These are phyloP conservation scores for Cyclostephanos tholiformis DNA, from an alignment of 108 stramenopile genomes.

Conservation along the genomic window DNA sequence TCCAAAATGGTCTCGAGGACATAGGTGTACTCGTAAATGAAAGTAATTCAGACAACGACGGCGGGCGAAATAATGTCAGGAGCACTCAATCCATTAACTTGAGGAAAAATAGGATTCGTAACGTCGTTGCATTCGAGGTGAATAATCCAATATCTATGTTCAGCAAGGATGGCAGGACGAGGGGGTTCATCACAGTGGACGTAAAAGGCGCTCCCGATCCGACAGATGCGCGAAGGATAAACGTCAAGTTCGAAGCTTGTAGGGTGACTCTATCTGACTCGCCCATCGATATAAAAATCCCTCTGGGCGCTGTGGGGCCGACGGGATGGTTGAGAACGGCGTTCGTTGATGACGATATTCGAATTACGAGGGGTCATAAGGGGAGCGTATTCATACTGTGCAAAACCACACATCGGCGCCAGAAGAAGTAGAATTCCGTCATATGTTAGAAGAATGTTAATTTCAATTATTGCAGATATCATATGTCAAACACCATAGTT, in stretches of 20 bases:
- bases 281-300: slow-evolving; percentile 57
- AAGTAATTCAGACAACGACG: neutral
- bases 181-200: slow-evolving; percentile 62
- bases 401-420: slow-evolving; percentile 26
- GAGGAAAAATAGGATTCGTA: slow-evolving; percentile 64
- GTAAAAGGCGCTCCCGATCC: slow-evolving; percentile 59
- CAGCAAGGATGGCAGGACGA: slow-evolving; percentile 41
- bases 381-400: slow-evolving; percentile 80
- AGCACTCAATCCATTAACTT: slow-evolving; percentile 79
- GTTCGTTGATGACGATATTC: slow-evolving; percentile 75
- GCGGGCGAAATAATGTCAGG: slow-evolving; percentile 30
- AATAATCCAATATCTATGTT: slow-evolving; percentile 37
- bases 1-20: slow-evolving; percentile 71
- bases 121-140: slow-evolving; percentile 66
- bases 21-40: slow-evolving; percentile 54
- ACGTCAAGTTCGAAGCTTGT: slow-evolving; percentile 79
- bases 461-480: too few relatives aligned
- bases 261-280: slow-evolving; percentile 55
- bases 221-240: slow-evolving; percentile 60
- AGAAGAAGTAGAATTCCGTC: too few relatives aligned
- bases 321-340: slow-evolving; percentile 76
- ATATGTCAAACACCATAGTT: too few relatives aligned
- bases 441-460: too few relatives aligned
- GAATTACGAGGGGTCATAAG: slow-evolving; percentile 85
- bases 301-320: slow-evolving; percentile 72